These are phyloP conservation scores for Cutaneotrichosporon dermatis DNA, from an alignment of 1,284 basidiomycete species.

Conservation along the genomic window DNA sequence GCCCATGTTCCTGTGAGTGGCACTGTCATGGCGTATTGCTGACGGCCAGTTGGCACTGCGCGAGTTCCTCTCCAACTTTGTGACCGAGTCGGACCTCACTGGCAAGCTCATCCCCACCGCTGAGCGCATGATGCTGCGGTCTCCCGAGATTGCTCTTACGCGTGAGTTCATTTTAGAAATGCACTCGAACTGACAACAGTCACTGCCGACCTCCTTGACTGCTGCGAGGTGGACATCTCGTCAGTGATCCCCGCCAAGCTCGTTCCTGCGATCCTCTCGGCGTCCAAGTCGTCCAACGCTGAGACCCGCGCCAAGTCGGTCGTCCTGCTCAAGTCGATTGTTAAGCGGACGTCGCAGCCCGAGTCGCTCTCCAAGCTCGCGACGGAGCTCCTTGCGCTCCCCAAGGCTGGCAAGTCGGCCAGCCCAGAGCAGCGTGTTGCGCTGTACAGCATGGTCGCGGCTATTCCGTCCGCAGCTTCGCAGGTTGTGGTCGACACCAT, in stretches of 20 bases:
- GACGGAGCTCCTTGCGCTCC: constrained; percentile 65
- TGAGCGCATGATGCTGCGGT: constrained; percentile 45
- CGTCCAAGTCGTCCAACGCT: constrained; percentile 71
- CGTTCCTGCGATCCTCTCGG: constrained; percentile 62
- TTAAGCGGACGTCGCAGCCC: constrained; percentile 44
- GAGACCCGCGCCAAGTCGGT: constrained; percentile 60
- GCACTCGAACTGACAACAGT: constrained; percentile 20
- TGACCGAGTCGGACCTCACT: constrained; percentile 28
- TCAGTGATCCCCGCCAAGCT: constrained; percentile 60
- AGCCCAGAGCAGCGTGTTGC: constrained; percentile 80
- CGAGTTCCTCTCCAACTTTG: constrained; percentile 34
- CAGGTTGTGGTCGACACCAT: constrained; percentile 56
- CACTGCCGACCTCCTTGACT: constrained; percentile 35
- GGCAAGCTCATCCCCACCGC: constrained; percentile 41
- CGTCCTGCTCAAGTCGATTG: constrained; percentile 60
- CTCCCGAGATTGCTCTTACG: constrained; percentile 42
- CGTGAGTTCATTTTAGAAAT: constrained; percentile 18
- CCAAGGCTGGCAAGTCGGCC: constrained; percentile 74
- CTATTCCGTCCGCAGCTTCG: constrained; percentile 59
- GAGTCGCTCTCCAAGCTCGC: constrained; percentile 50
- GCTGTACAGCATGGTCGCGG: constrained; percentile 69
- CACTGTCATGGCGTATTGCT: background rate
- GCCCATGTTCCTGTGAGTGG: constrained; percentile 29
- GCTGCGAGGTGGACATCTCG: constrained; percentile 54
- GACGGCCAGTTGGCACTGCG: constrained; percentile 22